Conservation (phyloP, 257 asterid species). For the Linderniella brevidens region DNA sequence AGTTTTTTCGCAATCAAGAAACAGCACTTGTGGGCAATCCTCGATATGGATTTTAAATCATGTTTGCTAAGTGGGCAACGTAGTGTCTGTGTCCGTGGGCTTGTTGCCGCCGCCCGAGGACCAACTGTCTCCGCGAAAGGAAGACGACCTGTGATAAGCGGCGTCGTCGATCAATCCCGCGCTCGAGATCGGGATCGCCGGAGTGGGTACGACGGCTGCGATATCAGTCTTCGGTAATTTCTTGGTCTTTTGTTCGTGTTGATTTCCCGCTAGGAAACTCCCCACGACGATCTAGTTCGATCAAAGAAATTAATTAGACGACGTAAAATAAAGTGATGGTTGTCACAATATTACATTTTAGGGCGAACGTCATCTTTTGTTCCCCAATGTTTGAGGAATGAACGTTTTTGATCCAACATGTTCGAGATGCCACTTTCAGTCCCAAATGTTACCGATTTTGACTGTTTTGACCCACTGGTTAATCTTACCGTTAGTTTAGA, state of each 20-base stretch:
- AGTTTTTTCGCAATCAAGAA: too few relatives aligned
- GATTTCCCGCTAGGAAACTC: conserved; percentile 71
- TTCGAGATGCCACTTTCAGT: too few relatives aligned
- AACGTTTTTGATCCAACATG: too few relatives aligned
- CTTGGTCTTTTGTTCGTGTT: conserved; percentile 51
- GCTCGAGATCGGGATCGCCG: conserved; percentile 41
- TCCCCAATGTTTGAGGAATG: too few relatives aligned
- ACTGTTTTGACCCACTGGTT: too few relatives aligned
- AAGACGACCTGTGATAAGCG: conserved; percentile 25
- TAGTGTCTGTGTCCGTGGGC: too few relatives aligned
- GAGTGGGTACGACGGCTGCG: conserved; percentile 15
- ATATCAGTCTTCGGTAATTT: conserved; percentile 29
- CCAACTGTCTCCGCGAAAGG: conserved; percentile 73
- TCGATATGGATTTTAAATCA: too few relatives aligned
- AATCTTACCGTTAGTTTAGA: too few relatives aligned
- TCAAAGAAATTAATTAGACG: background rate
- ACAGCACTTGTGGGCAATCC: too few relatives aligned
- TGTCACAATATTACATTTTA: background rate
- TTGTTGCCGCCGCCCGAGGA: conserved; percentile 14
- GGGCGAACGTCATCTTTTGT: background rate
- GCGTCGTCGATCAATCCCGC: conserved; percentile 27
- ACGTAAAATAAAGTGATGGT: background rate
- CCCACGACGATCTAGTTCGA: conserved; percentile 62
- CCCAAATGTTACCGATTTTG: too few relatives aligned
- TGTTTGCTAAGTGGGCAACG: too few relatives aligned